These are phyloP conservation scores for Zygnema cylindricum DNA, from an alignment of 139 green algal species.

Conservation along the genomic window DNA sequence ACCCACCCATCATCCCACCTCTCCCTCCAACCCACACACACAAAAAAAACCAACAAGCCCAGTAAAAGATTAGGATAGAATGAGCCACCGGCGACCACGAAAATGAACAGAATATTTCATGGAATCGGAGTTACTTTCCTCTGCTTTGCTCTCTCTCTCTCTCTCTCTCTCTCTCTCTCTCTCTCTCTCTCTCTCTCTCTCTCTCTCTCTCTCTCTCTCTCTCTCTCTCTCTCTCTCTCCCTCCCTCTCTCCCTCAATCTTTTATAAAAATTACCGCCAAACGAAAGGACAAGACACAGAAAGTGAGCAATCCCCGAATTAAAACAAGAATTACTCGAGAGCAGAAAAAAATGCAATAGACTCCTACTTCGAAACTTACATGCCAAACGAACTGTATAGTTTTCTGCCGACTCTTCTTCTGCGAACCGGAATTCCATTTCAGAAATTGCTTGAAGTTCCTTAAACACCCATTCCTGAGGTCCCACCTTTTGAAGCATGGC, in stretches of 20 bases:
- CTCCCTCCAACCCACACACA: too few species aligned
- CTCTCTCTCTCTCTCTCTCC: background rate
- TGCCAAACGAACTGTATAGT: conserved; percentile 68
- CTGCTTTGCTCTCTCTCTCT: background rate
- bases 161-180: background rate
- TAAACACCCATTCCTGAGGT: conserved; percentile 84
- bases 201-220: background rate
- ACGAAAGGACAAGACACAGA: too few species aligned
- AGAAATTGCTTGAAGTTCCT: conserved; percentile 80
- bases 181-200: background rate
- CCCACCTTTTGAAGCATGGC: conserved; percentile 74
- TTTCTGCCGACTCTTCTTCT: conserved; percentile 86
- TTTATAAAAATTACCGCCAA: too few species aligned
- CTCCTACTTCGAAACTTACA: conserved; percentile 10
- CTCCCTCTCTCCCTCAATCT: background rate
- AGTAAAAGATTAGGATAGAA: too few species aligned
- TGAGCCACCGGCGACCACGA: too few species aligned
- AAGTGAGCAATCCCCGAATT: too few species aligned
- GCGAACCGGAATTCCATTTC: conserved; percentile 71
- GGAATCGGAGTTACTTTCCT: too few species aligned
- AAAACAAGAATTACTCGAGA: too few species aligned
- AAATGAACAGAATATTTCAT: too few species aligned
- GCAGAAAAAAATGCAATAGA: background rate
- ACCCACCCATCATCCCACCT: too few species aligned
- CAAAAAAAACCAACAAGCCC: too few species aligned